These are phyloP conservation scores for Ceratobasidium sp. DNA, from an alignment of 1,284 basidiomycete genomes.

Conservation along the genomic window DNA sequence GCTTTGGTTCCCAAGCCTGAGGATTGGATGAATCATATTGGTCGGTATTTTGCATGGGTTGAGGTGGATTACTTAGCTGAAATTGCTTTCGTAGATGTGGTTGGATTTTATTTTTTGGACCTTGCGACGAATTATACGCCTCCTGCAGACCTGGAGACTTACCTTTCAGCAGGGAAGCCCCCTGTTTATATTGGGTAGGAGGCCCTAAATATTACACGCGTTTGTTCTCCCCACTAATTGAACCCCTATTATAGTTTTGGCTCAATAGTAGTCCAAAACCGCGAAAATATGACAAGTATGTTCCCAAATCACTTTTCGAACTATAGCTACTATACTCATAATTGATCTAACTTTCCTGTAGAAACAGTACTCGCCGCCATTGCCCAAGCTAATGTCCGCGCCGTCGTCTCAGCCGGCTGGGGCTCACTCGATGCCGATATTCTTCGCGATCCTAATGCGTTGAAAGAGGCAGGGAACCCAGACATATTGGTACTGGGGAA, in stretches of 20 bases:
- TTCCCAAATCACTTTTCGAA: not conserved
- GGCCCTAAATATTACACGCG: not conserved
- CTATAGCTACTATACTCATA: not conserved
- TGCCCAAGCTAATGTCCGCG: conserved; percentile 63
- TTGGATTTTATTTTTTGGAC: conserved; percentile 72
- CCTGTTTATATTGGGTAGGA: conserved; percentile 73
- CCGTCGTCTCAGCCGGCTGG: conserved; percentile 71
- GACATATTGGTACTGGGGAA: conserved; percentile 66
- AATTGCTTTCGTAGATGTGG: conserved; percentile 59
- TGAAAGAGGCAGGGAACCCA: conserved; percentile 55
- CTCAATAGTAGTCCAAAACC: conserved; percentile 60
- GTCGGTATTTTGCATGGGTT: no score
- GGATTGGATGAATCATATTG: conserved; percentile 70
- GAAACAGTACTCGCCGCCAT: conserved; percentile 69
- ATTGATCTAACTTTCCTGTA: conserved; percentile 47
- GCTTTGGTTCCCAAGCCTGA: conserved; percentile 69
- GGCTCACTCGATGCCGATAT: conserved; percentile 63
- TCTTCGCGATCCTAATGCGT: not conserved
- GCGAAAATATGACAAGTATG: conserved; percentile 9
- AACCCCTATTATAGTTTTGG: conserved; percentile 6
- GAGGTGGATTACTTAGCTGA: no score
- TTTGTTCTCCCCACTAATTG: not conserved
- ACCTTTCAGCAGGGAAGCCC: conserved; percentile 63
- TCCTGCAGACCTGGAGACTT: conserved; percentile 59
- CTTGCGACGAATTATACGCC: conserved; percentile 63